These are phyloP conservation scores for Zymoseptoria pseudotritici DNA, from an alignment of 2,329 filamentous ascomycete genomes.

Conservation along the genomic window DNA sequence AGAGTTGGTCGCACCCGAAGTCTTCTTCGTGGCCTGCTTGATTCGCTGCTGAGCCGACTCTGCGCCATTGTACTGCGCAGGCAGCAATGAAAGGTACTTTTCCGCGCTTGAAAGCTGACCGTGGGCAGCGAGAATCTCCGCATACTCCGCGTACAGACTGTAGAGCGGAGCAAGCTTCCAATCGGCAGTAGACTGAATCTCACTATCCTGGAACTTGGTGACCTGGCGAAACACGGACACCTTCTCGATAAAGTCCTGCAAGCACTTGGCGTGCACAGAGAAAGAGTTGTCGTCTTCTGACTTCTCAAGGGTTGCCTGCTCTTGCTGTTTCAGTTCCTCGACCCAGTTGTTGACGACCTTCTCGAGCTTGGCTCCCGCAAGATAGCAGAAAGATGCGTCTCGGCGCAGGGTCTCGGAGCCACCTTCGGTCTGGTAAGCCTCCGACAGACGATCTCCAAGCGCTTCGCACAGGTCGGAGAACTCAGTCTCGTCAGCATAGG, in stretches of 20 bases:
- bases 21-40: conserved; percentile 65
- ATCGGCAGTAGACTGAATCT: conserved; percentile 61
- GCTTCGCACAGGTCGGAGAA: conserved; percentile 94
- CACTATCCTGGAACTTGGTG: conserved; percentile 78
- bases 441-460: conserved; percentile 81
- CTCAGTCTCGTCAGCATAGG: conserved; percentile 82
- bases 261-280: conserved; percentile 77
- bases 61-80: conserved; percentile 73
- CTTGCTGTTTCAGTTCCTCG: conserved; percentile 75
- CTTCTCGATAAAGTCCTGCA: conserved; percentile 96
- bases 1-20: conserved; percentile 27
- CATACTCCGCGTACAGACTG: conserved; percentile 93
- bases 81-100: conserved; percentile 84
- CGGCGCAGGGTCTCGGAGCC: conserved; percentile 55
- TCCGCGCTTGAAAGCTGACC: conserved; percentile 81
- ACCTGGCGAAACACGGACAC: conserved; percentile 94
- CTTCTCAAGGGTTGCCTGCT: conserved; percentile 61
- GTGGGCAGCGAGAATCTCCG: conserved; percentile 85
- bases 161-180: conserved; percentile 90
- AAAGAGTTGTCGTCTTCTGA: conserved; percentile 66
- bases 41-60: conserved; percentile 81
- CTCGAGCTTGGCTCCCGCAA: conserved; percentile 92
- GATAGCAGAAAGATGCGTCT: conserved; percentile 92
- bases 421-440: conserved; percentile 48
- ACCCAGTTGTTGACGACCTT: conserved; percentile 97